Conservation (phyloP, 306 rosid species). For the Pachyrhizus erosus region DNA sequence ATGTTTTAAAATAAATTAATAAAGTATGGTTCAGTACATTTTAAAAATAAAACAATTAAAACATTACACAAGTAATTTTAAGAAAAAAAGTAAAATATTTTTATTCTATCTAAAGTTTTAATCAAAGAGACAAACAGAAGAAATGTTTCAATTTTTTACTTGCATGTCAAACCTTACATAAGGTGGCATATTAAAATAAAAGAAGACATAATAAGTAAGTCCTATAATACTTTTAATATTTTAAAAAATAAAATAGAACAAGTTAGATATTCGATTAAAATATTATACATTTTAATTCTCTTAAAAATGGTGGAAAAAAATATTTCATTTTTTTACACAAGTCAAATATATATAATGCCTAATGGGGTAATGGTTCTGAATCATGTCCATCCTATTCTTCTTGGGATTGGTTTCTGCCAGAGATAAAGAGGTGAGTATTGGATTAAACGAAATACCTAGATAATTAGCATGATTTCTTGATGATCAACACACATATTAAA, state of each 20-base stretch:
- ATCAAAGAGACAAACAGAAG: background rate
- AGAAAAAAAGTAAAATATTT: background rate
- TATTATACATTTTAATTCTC: too few relatives aligned
- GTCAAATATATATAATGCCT: background rate
- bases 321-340: background rate
- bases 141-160: background rate
- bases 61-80: background rate
- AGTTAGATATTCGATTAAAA: too few relatives aligned
- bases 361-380: background rate
- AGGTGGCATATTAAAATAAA: background rate
- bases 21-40: background rate
- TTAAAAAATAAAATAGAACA: too few relatives aligned
- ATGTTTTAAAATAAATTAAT: background rate
- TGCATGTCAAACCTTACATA: background rate
- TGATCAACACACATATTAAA: background rate
- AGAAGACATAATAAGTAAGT: background rate
- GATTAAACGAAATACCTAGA: background rate
- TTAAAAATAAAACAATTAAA: background rate
- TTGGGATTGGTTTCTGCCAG: background rate
- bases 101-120: background rate
- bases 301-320: too few relatives aligned
- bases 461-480: background rate
- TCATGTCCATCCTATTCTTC: background rate
- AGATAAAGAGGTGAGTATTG: background rate
- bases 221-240: background rate